Percentiles rank a stretch among this genome's conserved stretches.
These are phyloP conservation scores for Fragaria vesca DNA, from an alignment of 306 rosid genomes.

Conservation along the genomic window DNA sequence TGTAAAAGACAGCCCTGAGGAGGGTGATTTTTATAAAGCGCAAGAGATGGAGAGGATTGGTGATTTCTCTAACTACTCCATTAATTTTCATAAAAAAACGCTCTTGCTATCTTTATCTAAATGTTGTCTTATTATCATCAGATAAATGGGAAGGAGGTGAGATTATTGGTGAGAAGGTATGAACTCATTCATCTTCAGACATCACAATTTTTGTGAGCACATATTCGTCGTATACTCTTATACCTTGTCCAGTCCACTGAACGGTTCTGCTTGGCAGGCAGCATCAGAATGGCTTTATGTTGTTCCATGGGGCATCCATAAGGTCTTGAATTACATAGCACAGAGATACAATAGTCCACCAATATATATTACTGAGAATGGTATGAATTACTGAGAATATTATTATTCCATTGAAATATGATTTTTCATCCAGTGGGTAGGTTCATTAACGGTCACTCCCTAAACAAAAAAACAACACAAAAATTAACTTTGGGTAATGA, in stretches of 20 bases:
- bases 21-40: constrained; percentile 41
- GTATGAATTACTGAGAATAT: constrained; percentile 33
- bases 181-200: constrained; percentile 4
- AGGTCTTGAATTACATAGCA: constrained; percentile 63
- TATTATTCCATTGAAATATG: neutral
- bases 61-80: constrained; percentile 24
- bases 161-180: constrained; percentile 82
- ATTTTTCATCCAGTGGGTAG: neutral
- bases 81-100: neutral
- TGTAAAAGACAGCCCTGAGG: constrained; percentile 35
- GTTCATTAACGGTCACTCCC: neutral
- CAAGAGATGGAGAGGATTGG: constrained; percentile 65
- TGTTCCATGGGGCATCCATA: constrained; percentile 94
- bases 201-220: constrained; percentile 4
- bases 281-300: constrained; percentile 97
- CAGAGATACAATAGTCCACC: constrained; percentile 60
- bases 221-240: neutral
- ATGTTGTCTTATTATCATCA: constrained; percentile 34
- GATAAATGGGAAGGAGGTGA: constrained; percentile 88
- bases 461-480: neutral
- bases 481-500: neutral
- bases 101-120: constrained; percentile 18
- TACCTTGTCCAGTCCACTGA: constrained; percentile 17
- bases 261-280: constrained; percentile 56
- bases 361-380: constrained; percentile 77